phyloP scores from a whole-genome alignment of 2,329 filamentous ascomycete genomes.

The Dothistroma septosporum region DNA sequence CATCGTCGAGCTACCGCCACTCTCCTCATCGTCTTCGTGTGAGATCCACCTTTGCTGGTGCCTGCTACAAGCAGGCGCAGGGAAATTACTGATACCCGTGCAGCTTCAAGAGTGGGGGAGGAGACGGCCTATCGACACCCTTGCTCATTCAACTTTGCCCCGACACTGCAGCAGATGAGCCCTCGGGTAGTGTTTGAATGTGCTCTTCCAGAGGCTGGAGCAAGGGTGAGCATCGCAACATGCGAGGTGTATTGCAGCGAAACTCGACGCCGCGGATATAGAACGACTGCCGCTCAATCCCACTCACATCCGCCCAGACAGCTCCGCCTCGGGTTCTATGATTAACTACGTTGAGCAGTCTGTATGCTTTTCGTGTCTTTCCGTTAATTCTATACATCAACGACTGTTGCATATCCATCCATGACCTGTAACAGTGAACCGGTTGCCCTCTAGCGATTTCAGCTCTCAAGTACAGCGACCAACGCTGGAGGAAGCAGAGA shows the following conservation, averaged over 20 bases:
- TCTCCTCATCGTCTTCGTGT: not conserved
- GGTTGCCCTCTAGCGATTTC: too few relatives aligned
- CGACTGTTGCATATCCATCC: too few relatives aligned
- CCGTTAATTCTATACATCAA: too few relatives aligned
- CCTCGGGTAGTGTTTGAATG: not conserved
- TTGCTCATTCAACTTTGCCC: not conserved
- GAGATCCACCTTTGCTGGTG: not conserved
- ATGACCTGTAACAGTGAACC: too few relatives aligned
- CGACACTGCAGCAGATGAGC: not conserved
- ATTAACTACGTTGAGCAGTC: too few relatives aligned
- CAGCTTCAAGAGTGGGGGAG: not conserved
- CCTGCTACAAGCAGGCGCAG: not conserved
- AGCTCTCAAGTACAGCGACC: not conserved
- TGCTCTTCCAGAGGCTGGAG: not conserved
- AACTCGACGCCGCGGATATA: too few relatives aligned
- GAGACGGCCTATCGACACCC: not conserved
- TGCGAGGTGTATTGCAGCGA: too few relatives aligned
- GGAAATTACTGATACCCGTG: not conserved
- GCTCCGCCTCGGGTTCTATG: too few relatives aligned
- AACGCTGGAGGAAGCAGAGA: not conserved
- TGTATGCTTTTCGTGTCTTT: too few relatives aligned
- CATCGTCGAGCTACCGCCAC: not conserved
- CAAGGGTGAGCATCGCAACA: too few relatives aligned
- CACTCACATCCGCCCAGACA: too few relatives aligned
- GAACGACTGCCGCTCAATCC: too few relatives aligned